These are phyloP conservation scores for Mercurialis annua DNA, from an alignment of 345 rosid species.

Conservation along the genomic window DNA sequence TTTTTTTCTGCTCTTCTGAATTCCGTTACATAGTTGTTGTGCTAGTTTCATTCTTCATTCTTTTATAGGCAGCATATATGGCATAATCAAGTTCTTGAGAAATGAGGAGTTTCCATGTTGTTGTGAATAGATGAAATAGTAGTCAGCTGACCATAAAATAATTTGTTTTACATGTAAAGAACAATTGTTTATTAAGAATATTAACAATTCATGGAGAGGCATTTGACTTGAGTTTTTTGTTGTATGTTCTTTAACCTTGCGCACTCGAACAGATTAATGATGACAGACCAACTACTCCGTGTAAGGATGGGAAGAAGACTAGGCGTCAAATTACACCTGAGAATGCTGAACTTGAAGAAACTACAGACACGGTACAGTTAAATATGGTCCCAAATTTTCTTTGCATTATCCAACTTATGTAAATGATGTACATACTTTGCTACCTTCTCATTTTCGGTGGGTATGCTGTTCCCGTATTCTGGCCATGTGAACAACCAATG, in stretches of 20 bases:
- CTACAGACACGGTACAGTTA: slow-evolving; percentile 9
- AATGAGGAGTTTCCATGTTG: neutral
- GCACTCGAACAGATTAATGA: slow-evolving; percentile 5
- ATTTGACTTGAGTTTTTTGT: neutral
- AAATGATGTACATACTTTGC: neutral
- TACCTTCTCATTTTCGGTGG: no score
- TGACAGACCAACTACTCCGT: slow-evolving; percentile 10
- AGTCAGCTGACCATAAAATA: neutral
- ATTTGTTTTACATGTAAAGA: neutral
- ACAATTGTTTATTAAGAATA: neutral
- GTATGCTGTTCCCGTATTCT: no score
- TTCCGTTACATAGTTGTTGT: neutral
- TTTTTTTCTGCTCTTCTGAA: neutral
- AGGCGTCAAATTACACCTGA: neutral
- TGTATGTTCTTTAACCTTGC: slow-evolving; percentile 3
- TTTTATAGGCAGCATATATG: neutral
- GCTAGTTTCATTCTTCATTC: neutral
- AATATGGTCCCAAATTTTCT: neutral
- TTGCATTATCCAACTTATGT: neutral
- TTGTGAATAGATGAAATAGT: neutral
- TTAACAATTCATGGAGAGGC: neutral
- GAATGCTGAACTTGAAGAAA: slow-evolving; percentile 9
- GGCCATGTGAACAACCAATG: no score
- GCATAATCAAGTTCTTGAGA: neutral
- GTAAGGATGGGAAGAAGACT: slow-evolving; percentile 8